Percentiles rank a stretch among this genome's conserved stretches.
These are phyloP conservation scores for Liriodendron chinense DNA, from an alignment of 164 flowering plant species.

Conservation along the genomic window DNA sequence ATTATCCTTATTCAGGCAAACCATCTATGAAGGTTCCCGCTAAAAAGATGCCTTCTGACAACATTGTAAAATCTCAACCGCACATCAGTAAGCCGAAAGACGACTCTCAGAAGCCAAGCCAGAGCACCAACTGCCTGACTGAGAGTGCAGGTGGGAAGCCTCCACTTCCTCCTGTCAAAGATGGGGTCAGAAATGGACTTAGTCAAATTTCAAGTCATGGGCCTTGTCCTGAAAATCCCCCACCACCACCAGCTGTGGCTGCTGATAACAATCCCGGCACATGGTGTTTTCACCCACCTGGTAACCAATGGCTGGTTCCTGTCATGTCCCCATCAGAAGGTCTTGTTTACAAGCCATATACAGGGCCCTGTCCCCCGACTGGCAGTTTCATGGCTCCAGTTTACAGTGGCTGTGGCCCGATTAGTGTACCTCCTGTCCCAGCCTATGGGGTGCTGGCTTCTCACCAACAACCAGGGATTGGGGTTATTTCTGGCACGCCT, in stretches of 20 bases:
- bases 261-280: slow-evolving; percentile 31
- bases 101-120: slow-evolving; percentile 32
- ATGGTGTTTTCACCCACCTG: slow-evolving; percentile 51
- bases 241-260: slow-evolving; percentile 17
- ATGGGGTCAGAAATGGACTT: slow-evolving; percentile 23
- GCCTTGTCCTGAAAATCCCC: slow-evolving; percentile 1
- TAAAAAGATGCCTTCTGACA: slow-evolving; percentile 35
- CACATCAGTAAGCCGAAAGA: slow-evolving; percentile 29
- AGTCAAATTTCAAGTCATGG: slow-evolving; percentile 25
- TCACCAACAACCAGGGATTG: slow-evolving; percentile 37
- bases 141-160: slow-evolving; percentile 52
- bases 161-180: slow-evolving; percentile 32
- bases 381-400: slow-evolving; percentile 44
- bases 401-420: slow-evolving; percentile 35
- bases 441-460: slow-evolving; percentile 44
- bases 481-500: slow-evolving; percentile 33
- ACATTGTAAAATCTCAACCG: slow-evolving; percentile 30
- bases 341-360: slow-evolving; percentile 81
- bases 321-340: slow-evolving; percentile 92
- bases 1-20: slow-evolving; percentile 21
- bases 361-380: slow-evolving; percentile 50
- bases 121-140: slow-evolving; percentile 30
- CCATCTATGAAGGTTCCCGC: slow-evolving; percentile 22
- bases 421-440: slow-evolving; percentile 27
- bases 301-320: slow-evolving; percentile 82